Conservation (phyloP, 257 asterid genomes). For the Oldenlandia corymbosa region DNA sequence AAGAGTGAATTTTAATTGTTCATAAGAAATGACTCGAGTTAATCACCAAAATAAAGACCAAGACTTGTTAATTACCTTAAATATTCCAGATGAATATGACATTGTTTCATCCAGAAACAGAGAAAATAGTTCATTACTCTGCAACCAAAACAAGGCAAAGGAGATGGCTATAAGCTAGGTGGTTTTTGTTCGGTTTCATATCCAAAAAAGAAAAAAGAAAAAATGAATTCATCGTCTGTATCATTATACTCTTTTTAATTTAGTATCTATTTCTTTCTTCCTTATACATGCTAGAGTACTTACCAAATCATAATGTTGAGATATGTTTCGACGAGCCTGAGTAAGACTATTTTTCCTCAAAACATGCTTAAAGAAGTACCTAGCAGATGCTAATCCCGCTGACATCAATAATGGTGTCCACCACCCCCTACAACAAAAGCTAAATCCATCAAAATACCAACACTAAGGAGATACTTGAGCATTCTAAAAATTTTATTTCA, state of each 20-base stretch:
- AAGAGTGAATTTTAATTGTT: neutral
- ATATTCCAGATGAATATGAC: conserved; percentile 81
- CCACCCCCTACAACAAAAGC: conserved; percentile 62
- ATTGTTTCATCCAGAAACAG: conserved; percentile 71
- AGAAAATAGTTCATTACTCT: conserved; percentile 86
- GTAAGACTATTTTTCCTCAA: conserved; percentile 66
- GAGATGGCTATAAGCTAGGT: neutral
- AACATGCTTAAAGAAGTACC: conserved; percentile 60
- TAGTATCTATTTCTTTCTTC: too few species aligned
- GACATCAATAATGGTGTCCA: conserved; percentile 78
- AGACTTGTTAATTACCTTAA: conserved; percentile 46
- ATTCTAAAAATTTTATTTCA: too few species aligned
- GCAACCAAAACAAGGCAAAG: conserved; percentile 13
- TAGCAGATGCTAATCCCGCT: conserved; percentile 67
- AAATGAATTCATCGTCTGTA: too few species aligned
- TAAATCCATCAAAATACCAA: neutral
- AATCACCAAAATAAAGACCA: neutral
- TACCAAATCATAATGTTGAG: conserved; percentile 83
- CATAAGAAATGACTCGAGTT: neutral
- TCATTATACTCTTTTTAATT: too few species aligned
- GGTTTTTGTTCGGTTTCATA: too few species aligned
- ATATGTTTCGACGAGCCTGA: conserved; percentile 75
- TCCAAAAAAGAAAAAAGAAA: too few species aligned
- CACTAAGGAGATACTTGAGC: neutral
- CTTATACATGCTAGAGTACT: conserved; percentile 1